Conservation (phyloP, 345 rosid species). For the Lepidium aucheri region DNA sequence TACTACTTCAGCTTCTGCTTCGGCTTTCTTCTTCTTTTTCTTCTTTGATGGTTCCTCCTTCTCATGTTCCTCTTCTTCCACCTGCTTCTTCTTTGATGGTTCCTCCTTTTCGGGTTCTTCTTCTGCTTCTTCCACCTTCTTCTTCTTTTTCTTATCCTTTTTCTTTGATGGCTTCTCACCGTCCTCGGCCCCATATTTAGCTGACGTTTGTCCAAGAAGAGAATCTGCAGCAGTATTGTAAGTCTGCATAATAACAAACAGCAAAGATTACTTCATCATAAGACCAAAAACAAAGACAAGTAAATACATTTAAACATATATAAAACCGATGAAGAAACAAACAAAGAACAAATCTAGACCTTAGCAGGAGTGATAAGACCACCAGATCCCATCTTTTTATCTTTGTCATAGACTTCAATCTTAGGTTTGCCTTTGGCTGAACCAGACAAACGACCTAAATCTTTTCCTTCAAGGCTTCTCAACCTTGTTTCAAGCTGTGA, state of each 20-base stretch:
- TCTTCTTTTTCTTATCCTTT: conserved; percentile 47
- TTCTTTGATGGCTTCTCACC: conserved; percentile 24
- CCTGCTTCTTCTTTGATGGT: conserved; percentile 46
- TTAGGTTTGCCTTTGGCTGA: conserved; percentile 87
- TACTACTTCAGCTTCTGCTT: conserved; percentile 12
- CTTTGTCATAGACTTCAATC: conserved; percentile 80
- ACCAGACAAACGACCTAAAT: conserved; percentile 65
- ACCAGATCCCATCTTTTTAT: conserved; percentile 60
- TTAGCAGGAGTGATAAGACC: conserved; percentile 74
- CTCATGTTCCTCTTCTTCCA: conserved; percentile 21
- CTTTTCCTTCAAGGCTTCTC: conserved; percentile 77
- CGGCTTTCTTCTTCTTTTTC: conserved; percentile 40
- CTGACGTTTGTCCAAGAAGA: conserved; percentile 39
- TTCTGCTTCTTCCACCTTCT: conserved; percentile 22
- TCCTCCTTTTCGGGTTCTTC: conserved; percentile 32
- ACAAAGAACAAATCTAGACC: conserved; percentile 28
- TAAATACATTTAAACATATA: not conserved
- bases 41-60: conserved; percentile 49
- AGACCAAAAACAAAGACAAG: not conserved
- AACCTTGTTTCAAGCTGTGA: conserved; percentile 68
- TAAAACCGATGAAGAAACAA: not conserved
- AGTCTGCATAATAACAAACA: conserved; percentile 32
- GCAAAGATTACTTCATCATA: not conserved
- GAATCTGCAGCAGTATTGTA: conserved; percentile 79
- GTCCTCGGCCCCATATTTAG: conserved; percentile 7